phyloP scores from a whole-genome alignment of 2,329 filamentous ascomycete species.

The Cytospora piceae region DNA sequence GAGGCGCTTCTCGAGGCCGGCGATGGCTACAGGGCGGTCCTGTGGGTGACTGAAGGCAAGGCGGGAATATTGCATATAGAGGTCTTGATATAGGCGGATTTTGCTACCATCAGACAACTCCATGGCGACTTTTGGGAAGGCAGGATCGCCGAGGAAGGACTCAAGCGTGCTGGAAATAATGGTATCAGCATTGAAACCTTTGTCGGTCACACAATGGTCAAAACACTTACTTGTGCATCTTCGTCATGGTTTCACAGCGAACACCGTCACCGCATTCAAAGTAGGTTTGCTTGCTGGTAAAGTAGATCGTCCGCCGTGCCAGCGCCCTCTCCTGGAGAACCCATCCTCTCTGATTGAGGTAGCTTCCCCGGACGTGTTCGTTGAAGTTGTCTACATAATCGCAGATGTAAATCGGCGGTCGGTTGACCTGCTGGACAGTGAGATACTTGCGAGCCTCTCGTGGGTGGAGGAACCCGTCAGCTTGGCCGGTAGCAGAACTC shows the following conservation, averaged over 20 bases:
- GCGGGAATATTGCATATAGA: conserved; percentile 39
- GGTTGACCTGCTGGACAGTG: conserved; percentile 1
- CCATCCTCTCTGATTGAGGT: conserved; percentile 44
- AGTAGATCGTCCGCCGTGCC: conserved; percentile 43
- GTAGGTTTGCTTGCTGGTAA: conserved; percentile 42
- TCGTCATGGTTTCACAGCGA: conserved; percentile 41
- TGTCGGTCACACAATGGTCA: not conserved
- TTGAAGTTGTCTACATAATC: conserved; percentile 40
- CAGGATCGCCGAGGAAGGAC: conserved; percentile 36
- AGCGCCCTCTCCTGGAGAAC: conserved; percentile 46
- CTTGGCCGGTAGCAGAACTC: conserved; percentile 27
- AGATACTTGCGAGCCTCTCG: conserved; percentile 19
- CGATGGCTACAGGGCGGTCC: conserved; percentile 40
- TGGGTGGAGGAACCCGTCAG: conserved; percentile 34
- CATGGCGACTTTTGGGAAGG: conserved; percentile 33
- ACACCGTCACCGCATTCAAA: conserved; percentile 45
- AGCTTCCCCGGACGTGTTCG: conserved; percentile 37
- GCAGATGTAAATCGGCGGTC: conserved; percentile 36
- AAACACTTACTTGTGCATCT: conserved; percentile 40
- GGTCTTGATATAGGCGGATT: conserved; percentile 33
- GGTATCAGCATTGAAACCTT: not conserved
- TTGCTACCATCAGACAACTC: conserved; percentile 27
- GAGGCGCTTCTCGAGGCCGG: conserved; percentile 38
- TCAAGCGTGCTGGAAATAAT: conserved; percentile 14
- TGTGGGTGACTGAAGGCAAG: conserved; percentile 31